Percentiles rank a stretch among this genome's conserved stretches.
phyloP scores from a whole-genome alignment of 225 moss, liverwort and hornwort genomes.

The Rhytidiadelphus loreus region DNA sequence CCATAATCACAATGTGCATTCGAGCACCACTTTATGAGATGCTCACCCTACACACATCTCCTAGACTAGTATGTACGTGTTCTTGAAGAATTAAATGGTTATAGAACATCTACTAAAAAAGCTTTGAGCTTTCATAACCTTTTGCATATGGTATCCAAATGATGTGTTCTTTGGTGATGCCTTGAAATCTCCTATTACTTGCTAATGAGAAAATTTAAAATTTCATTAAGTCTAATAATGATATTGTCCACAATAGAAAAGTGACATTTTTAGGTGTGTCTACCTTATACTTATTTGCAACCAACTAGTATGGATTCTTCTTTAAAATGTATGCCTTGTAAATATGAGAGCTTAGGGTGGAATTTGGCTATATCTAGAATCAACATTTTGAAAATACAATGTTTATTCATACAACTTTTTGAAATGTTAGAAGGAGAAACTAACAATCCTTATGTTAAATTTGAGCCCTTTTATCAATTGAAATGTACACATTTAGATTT shows the following conservation, averaged over 20 bases:
- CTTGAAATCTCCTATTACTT: background rate
- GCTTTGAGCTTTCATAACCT: background rate
- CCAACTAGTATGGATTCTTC: rapidly evolving
- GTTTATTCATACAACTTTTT: background rate
- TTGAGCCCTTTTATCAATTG: background rate
- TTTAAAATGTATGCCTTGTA: background rate
- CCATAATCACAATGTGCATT: too few species aligned
- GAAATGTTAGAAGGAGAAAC: rapidly evolving
- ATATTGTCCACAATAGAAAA: rapidly evolving
- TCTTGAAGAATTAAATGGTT: background rate
- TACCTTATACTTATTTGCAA: background rate
- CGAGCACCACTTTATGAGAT: background rate
- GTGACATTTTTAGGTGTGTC: rapidly evolving
- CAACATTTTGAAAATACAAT: background rate
- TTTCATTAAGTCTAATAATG: rapidly evolving
- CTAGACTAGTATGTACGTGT: too few species aligned
- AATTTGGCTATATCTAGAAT: background rate
- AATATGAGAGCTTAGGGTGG: background rate
- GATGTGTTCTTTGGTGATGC: background rate
- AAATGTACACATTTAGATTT: background rate
- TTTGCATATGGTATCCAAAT: background rate
- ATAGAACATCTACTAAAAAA: background rate
- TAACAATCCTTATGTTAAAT: rapidly evolving
- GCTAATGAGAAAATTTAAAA: background rate
- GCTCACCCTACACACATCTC: background rate